Percentiles rank a stretch among this genome's conserved stretches.
Evolutionary conservation across 2,329 filamentous ascomycete species (phyloP).

Genomic region (Sclerotinia sclerotiorum): DNA sequence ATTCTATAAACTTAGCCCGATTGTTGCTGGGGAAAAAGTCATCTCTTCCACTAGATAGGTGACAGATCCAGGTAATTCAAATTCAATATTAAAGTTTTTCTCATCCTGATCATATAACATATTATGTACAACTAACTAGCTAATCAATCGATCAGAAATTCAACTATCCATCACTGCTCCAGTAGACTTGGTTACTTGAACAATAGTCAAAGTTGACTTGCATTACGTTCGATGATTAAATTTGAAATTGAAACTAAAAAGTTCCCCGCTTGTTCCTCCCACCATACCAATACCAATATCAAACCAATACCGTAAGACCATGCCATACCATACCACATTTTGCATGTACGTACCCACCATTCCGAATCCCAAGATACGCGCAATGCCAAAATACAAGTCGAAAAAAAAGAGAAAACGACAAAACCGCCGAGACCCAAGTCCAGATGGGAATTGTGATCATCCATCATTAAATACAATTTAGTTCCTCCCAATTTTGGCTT

Average conservation of each 20-base stretch:
- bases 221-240: not conserved
- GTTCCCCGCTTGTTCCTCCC: not conserved
- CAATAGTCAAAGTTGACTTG: not conserved
- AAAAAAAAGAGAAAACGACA: not conserved
- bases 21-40: not conserved
- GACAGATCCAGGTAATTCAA: not conserved
- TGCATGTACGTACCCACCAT: not conserved
- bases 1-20: not conserved
- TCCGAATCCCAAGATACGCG: not conserved
- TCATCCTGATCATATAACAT: no score
- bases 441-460: not conserved
- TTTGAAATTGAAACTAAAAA: not conserved
- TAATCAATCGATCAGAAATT: not conserved
- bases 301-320: no score
- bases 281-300: not conserved
- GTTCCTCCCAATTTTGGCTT: not conserved
- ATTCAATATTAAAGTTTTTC: not conserved
- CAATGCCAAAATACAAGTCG: not conserved
- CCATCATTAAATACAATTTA: slow-evolving; percentile 12
- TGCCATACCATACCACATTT: not conserved
- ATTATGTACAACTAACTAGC: not conserved
- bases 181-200: not conserved
- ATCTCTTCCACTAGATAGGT: no score
- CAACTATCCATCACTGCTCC: not conserved
- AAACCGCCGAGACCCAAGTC: not conserved